Base-by-base conservation (phyloP, 2,329 filamentous ascomycete species). In the Keithomyces neogunnii region DNA sequence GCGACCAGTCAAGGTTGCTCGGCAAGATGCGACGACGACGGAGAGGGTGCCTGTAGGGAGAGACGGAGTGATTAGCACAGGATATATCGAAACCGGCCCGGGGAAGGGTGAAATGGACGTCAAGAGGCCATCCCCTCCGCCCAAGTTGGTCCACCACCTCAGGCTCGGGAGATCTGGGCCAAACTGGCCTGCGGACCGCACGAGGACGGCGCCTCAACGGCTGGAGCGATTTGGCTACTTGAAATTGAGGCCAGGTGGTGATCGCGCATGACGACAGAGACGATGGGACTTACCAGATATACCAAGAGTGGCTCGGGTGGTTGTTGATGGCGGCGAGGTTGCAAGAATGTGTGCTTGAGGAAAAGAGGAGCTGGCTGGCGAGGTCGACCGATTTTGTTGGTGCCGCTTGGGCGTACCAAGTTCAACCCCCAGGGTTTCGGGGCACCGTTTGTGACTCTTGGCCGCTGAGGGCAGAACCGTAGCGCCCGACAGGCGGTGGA, bases 371-470 rank as follows among this genome's bases (percentile, higher is more conserved):
- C 55, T 55, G 66, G 62, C 60, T 61, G 62, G 60, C 57, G 62
- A 69, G 62, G 67, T 66, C 62, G 62, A 65, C 65, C 61, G 66
- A 69, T 69, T 70, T 70, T 69, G 68, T 67, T 66, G 63, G 60
- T 62, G 61, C 56, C 51, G 28, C 28, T 26, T 30, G 40, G 40
- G 40, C 40, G 40, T 29, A 44, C 40, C 40, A 26, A 30, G 28
- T 13, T 30, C 26, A 9, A 30, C 7, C 26, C 5, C 40, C n/a
- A 10, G 28, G 40, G 19, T 19, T 19, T 19, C 19, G 19, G 19
- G 19, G 19, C 19, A 19, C 19, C 19, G 19, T 19, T 19, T 19
- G 19, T 19, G 19, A 19, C 19, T 19, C 19, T 19, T 35, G 33
- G 33, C 6, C 33, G 33, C 33, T 35, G 19, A 19, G 19, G 19